Conservation (phyloP, 306 rosid species). For the Sophora flavescens region DNA sequence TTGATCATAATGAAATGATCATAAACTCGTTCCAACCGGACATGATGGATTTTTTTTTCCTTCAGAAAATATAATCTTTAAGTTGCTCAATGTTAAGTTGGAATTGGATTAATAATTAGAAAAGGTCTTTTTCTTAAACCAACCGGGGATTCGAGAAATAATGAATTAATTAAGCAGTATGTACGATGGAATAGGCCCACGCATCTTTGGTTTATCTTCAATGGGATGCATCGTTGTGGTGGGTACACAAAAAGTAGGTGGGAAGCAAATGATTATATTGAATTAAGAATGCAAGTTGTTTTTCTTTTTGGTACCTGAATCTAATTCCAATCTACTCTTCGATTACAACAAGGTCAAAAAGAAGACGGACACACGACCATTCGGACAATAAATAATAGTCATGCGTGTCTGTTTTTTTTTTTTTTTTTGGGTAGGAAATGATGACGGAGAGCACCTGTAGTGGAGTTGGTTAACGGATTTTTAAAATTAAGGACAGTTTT, state of each 20-base stretch:
- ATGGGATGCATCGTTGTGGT: slow-evolving; percentile 50
- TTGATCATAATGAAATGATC: background rate
- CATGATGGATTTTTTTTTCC: background rate
- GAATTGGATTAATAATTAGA: slow-evolving; percentile 16
- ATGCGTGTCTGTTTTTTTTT: background rate
- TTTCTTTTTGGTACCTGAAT: slow-evolving; percentile 51
- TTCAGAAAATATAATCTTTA: background rate
- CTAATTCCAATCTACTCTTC: slow-evolving; percentile 54
- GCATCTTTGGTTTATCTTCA: slow-evolving; percentile 44
- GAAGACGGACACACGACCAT: slow-evolving; percentile 19
- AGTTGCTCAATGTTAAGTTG: background rate
- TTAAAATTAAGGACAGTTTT: too few relatives aligned
- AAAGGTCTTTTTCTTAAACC: background rate
- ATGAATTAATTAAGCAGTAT: slow-evolving; percentile 33
- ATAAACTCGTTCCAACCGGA: slow-evolving; percentile 2
- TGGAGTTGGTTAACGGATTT: too few relatives aligned
- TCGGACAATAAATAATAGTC: slow-evolving; percentile 24
- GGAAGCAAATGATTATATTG: slow-evolving; percentile 50
- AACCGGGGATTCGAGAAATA: slow-evolving; percentile 24
- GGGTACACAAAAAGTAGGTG: slow-evolving; percentile 44
- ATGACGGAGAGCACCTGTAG: too few relatives aligned
- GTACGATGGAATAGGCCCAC: slow-evolving; percentile 50
- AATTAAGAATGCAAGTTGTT: slow-evolving; percentile 54
- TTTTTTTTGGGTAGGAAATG: too few relatives aligned
- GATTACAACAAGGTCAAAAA: slow-evolving; percentile 51